phyloP scores from a whole-genome alignment of 2,329 filamentous ascomycete species.

The Rhynchosporium graminicola region DNA sequence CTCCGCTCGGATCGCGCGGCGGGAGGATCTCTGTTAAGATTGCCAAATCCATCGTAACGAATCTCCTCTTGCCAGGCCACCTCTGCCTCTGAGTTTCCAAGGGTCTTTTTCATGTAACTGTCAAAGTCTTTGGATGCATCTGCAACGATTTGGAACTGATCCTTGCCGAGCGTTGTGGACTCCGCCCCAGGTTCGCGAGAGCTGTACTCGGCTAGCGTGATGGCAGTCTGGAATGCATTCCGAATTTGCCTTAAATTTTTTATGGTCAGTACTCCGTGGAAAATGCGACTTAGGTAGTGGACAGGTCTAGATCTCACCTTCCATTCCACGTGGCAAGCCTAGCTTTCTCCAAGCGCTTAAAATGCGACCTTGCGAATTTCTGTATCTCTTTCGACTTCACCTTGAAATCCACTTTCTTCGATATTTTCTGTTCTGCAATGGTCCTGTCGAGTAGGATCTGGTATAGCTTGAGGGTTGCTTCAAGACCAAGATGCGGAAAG shows the following conservation, averaged over 20 bases:
- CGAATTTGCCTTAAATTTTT: conserved; percentile 11
- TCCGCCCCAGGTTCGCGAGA: neutral
- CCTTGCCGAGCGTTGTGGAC: neutral
- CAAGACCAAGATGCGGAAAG: conserved; percentile 23
- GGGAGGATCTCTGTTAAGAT: neutral
- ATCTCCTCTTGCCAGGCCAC: conserved; percentile 1
- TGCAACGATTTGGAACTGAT: conserved; percentile 16
- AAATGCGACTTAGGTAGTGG: too few species aligned
- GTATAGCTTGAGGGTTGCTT: too few species aligned
- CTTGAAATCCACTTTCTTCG: too few species aligned
- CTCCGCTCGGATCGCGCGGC: neutral
- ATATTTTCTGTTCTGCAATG: too few species aligned
- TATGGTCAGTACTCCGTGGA: too few species aligned
- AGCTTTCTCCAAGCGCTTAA: too few species aligned
- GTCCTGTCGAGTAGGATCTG: too few species aligned
- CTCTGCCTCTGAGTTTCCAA: conserved; percentile 15
- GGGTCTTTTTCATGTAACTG: conserved; percentile 10
- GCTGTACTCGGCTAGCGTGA: conserved; percentile 11
- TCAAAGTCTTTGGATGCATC: conserved; percentile 18
- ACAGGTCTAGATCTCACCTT: too few species aligned
- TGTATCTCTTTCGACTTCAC: too few species aligned
- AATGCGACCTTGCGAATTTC: too few species aligned
- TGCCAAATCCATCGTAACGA: neutral
- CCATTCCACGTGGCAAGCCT: too few species aligned
- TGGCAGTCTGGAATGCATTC: conserved; percentile 14